phyloP scores from a whole-genome alignment of 2,329 filamentous ascomycete species.

The Penicillium fuscoglaucum region DNA sequence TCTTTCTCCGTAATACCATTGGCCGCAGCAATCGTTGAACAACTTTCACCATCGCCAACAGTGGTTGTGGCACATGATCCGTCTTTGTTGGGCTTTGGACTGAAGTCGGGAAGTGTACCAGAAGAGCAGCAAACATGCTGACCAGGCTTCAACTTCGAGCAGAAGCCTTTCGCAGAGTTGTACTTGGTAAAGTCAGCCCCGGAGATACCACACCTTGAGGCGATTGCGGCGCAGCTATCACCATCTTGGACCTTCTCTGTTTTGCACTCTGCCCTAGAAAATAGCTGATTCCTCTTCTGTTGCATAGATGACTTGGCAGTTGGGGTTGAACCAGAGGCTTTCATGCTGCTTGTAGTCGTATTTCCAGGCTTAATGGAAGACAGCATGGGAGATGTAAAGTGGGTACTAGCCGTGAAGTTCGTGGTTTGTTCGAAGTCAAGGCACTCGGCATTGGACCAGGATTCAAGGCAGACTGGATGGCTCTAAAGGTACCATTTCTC shows the following conservation, averaged over 20 bases:
- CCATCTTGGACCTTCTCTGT: not conserved
- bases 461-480: conserved; percentile 2
- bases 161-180: conserved; percentile 14
- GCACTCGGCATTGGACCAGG: not conserved
- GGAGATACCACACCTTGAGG: conserved; percentile 36
- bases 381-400: conserved; percentile 1
- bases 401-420: not conserved
- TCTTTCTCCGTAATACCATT: conserved; percentile 17
- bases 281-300: not conserved
- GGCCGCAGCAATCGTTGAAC: conserved; percentile 13
- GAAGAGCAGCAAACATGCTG: conserved; percentile 40
- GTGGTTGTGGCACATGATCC: conserved; percentile 39
- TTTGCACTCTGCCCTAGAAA: not conserved
- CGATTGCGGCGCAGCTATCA: conserved; percentile 28
- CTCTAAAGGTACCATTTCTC: conserved; percentile 5
- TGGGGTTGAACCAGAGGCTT: not conserved
- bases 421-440: not conserved
- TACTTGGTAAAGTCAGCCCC: conserved; percentile 25
- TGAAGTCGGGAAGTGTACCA: conserved; percentile 37
- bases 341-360: not conserved
- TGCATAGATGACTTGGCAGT: no score
- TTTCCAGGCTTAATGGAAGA: not conserved
- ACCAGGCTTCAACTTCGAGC: conserved; percentile 33
- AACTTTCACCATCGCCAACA: conserved; percentile 36
- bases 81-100: conserved; percentile 35